Conservation (phyloP, 768 basidiomycete genomes). For the Exsudoporus frostii region DNA sequence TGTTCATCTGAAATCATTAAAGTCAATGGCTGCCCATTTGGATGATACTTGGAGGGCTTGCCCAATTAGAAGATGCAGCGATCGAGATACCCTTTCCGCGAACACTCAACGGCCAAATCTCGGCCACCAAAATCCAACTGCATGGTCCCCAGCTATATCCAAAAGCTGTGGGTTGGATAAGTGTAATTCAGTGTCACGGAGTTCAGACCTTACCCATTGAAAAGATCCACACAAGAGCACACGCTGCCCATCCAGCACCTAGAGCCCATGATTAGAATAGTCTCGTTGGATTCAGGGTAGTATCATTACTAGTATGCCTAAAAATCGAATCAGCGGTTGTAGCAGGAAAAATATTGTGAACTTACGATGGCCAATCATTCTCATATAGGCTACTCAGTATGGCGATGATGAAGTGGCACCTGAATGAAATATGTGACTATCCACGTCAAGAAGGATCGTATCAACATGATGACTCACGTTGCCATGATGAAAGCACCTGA, state of each 20-base stretch:
- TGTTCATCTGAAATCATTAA: slow-evolving; percentile 57
- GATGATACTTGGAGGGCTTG: slow-evolving; percentile 23
- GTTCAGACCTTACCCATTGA: slow-evolving; percentile 47
- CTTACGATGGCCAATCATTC: slow-evolving; percentile 50
- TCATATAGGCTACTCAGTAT: slow-evolving; percentile 59
- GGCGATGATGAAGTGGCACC: slow-evolving; percentile 69
- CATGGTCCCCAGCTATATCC: slow-evolving; percentile 82
- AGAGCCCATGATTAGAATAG: slow-evolving; percentile 2
- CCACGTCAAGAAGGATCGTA: slow-evolving; percentile 9
- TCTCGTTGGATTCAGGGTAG: neutral
- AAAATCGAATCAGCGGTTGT: neutral
- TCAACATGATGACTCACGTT: slow-evolving; percentile 34
- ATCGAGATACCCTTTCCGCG: slow-evolving; percentile 76
- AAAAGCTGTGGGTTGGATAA: slow-evolving; percentile 39
- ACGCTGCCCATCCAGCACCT: slow-evolving; percentile 74
- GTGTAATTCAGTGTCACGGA: neutral
- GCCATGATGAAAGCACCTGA: slow-evolving; percentile 78
- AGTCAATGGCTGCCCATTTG: neutral
- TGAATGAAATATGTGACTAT: slow-evolving; percentile 30
- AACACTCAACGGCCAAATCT: slow-evolving; percentile 70
- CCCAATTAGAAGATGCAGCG: slow-evolving; percentile 75
- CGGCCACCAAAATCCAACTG: slow-evolving; percentile 74
- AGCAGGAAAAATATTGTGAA: slow-evolving; percentile 4
- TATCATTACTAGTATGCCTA: slow-evolving; percentile 3
- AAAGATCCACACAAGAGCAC: slow-evolving; percentile 71